Percentiles rank a stretch among this genome's conserved stretches.
Conservation (phyloP, 2,329 filamentous ascomycete genomes). For the Fusarium siculi region DNA sequence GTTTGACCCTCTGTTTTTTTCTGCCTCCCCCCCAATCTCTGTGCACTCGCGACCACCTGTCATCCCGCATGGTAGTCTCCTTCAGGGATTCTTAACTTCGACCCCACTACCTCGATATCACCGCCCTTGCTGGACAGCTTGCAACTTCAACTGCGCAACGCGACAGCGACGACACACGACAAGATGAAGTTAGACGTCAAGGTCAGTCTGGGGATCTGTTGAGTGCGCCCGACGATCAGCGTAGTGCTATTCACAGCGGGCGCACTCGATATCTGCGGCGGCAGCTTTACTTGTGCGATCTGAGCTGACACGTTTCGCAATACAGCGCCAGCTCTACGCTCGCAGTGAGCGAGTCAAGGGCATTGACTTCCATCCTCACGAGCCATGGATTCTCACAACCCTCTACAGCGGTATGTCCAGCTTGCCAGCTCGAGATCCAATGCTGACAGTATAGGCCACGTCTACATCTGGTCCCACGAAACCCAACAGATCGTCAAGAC, state of each 20-base stretch:
- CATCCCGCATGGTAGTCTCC: constrained; percentile 41
- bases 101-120: constrained; percentile 46
- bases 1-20: background rate
- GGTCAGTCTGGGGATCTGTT: constrained; percentile 43
- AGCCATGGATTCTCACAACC: constrained; percentile 96
- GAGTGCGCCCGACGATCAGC: background rate
- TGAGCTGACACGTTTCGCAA: constrained; percentile 42
- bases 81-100: constrained; percentile 41
- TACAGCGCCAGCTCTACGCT: constrained; percentile 66
- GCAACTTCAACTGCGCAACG: constrained; percentile 43
- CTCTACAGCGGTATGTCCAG: constrained; percentile 84
- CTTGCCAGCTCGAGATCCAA: background rate
- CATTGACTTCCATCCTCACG: constrained; percentile 95
- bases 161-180: constrained; percentile 38
- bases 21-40: background rate
- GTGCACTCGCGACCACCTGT: constrained; percentile 11
- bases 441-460: constrained; percentile 73
- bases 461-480: constrained; percentile 99
- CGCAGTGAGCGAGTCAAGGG: constrained; percentile 96
- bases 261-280: background rate
- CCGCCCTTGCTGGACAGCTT: constrained; percentile 46
- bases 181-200: constrained; percentile 58
- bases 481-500: constrained; percentile 98
- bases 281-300: constrained; percentile 25
- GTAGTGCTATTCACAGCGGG: background rate